Evolutionary conservation across 352 stramenopile species (phyloP).

Genomic region (Saprolegnia diclina): DNA sequence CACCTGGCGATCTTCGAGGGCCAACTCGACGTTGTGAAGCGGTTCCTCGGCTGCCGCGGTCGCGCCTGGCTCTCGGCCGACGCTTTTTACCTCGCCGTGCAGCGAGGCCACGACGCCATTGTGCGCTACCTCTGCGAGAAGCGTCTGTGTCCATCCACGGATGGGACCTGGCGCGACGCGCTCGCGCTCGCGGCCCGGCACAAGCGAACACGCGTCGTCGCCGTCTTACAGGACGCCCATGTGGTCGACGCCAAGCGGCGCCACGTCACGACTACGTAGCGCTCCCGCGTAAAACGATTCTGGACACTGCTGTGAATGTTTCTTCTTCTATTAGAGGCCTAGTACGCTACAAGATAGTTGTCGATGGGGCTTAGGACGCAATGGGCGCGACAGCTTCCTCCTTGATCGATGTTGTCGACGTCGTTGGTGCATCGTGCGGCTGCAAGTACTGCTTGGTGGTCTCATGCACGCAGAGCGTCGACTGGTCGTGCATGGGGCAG

Average conservation of each 20-base stretch:
- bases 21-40: background rate
- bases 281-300: too few relatives aligned
- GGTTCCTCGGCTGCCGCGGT: background rate
- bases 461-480: conserved; percentile 23
- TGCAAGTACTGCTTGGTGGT: conserved; percentile 19
- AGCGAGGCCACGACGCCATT: background rate
- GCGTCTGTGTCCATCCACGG: background rate
- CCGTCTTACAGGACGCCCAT: background rate
- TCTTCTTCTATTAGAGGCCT: too few relatives aligned
- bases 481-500: conserved; percentile 18
- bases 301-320: too few relatives aligned
- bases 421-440: background rate
- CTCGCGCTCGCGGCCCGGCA: background rate
- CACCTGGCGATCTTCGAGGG: conserved; percentile 19
- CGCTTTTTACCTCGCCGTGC: conserved; percentile 10
- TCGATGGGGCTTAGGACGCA: too few relatives aligned
- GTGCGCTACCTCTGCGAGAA: background rate
- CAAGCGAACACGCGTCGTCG: background rate
- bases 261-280: too few relatives aligned
- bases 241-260: too few relatives aligned
- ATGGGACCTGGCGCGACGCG: background rate
- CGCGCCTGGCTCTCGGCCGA: conserved; percentile 3
- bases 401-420: background rate
- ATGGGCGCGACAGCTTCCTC: too few relatives aligned
- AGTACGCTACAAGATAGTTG: too few relatives aligned